A percentile compares a stretch with the other conserved stretches of the same genome.
Conservation (phyloP, 164 flowering plant genomes). For the Litsea cubeba region DNA sequence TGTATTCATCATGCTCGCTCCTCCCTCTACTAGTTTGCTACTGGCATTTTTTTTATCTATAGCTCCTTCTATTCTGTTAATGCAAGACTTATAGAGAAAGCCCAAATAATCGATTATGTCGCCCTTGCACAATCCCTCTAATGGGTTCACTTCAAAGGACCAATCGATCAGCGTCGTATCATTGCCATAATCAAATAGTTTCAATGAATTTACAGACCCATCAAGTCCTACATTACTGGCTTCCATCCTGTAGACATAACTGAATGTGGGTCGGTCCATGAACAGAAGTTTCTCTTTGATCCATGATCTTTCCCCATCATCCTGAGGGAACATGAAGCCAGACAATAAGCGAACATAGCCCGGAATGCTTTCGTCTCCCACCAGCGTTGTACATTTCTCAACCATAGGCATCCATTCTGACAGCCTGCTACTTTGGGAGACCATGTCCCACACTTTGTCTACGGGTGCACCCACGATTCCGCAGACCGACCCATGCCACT, state of each 20-base stretch:
- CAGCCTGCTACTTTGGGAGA: constrained; percentile 38
- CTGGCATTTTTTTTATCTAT: constrained; percentile 18
- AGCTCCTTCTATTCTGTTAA: constrained; percentile 41
- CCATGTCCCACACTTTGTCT: constrained; percentile 42
- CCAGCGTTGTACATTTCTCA: constrained; percentile 47
- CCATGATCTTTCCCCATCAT: constrained; percentile 67
- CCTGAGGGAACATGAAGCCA: constrained; percentile 67
- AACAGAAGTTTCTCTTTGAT: constrained; percentile 48
- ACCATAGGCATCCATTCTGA: constrained; percentile 81
- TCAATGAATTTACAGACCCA: constrained; percentile 49
- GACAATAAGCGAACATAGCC: constrained; percentile 52
- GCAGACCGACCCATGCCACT: constrained; percentile 46
- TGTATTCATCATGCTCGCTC: neutral
- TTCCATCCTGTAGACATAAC: constrained; percentile 46
- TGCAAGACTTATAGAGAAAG: constrained; percentile 55
- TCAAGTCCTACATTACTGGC: constrained; percentile 60
- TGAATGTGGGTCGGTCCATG: constrained; percentile 33
- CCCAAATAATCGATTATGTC: constrained; percentile 46
- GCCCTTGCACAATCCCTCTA: constrained; percentile 44
- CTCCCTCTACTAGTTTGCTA: neutral
- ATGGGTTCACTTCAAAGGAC: constrained; percentile 45
- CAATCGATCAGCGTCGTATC: constrained; percentile 42
- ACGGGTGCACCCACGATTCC: constrained; percentile 50
- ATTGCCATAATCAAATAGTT: constrained; percentile 42
- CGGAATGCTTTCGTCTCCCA: constrained; percentile 44